Evolutionary conservation across 805 yeast species (phyloP), one percentile per base, ranked within the genome.

Genomic region (Candida multigemmis): DNA sequence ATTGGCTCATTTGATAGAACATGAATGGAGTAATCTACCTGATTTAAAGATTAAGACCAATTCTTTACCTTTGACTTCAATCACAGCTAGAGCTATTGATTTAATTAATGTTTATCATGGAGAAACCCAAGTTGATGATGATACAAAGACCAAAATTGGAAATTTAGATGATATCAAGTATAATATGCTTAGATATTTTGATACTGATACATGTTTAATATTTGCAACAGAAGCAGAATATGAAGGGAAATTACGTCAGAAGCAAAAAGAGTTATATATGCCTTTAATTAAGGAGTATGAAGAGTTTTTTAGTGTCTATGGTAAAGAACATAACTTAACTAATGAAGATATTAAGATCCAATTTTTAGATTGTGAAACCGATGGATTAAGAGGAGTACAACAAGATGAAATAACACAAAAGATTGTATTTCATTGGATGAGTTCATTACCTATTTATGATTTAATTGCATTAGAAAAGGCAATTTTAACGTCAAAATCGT

Each of bases 151-250:
- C 22, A 79, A 80, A 46, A 65, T 77, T 20, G 86, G 87, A 7
- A 70, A 63, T 34, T 55, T 73, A 22, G 69, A 65, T 4, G 71
- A 68, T 22, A 70, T 84, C 12, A 68, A 72, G 34, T 52, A 65
- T 22, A 70, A 69, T 36, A 56, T 91, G 35, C 57, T 89, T 44
- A 74, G 87, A 30, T 91, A 87, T 46, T 61, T 93, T 32, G 98
- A 91, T 50, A 91, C 98, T 0, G 99, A 91, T 52, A 86, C 97
- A 2, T 60, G 94, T 36, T 64, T 91, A 28, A 85, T 89, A 6
- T 80, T 87, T 44, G 77, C 96, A 1, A 94, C 96, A 8, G 38
- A 41, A 7, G 65, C 60, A 22, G 97, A 89, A 48, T 85, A 81
- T 47, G 87, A 82, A 38, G 97, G 97, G 7, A 63, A 60, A 22